Percentiles rank a stretch among this genome's conserved stretches.
These are phyloP conservation scores for Vicia sativa DNA, from an alignment of 306 rosid genomes.

Conservation along the genomic window DNA sequence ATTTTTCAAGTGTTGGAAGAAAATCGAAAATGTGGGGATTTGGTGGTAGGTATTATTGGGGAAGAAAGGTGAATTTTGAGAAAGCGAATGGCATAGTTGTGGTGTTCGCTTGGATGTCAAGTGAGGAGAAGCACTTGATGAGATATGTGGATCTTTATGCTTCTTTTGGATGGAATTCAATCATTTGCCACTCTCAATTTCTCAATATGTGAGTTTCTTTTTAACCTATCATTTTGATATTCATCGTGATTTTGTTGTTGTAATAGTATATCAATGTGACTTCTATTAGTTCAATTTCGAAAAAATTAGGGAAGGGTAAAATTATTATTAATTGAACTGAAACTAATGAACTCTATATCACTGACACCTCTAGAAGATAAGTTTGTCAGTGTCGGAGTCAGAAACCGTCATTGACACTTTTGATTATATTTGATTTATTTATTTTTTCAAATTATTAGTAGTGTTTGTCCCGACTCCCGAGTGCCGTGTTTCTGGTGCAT, in stretches of 20 bases:
- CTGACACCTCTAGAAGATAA: no score
- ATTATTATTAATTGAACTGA: no score
- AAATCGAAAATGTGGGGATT: slow-evolving; percentile 81
- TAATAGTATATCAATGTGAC: no score
- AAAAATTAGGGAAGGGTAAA: no score
- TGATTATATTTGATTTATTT: no score
- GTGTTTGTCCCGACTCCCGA: no score
- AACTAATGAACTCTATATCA: no score
- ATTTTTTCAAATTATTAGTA: no score
- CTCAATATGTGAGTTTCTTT: slow-evolving; percentile 74
- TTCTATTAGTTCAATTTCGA: no score
- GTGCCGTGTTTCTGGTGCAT: no score
- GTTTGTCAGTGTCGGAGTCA: no score
- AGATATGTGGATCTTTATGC: slow-evolving; percentile 74
- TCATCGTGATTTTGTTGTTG: not conserved
- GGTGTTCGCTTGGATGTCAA: slow-evolving; percentile 88
- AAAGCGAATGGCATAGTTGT: slow-evolving; percentile 76
- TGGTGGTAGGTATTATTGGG: slow-evolving; percentile 88
- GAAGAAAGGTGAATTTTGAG: slow-evolving; percentile 56
- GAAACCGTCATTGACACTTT: no score
- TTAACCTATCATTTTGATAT: not conserved
- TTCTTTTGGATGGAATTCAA: slow-evolving; percentile 82
- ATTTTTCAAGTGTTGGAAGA: not conserved
- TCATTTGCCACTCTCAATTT: slow-evolving; percentile 78
- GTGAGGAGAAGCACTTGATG: slow-evolving; percentile 72